Evolutionary conservation across 257 asterid species (phyloP).

Genomic region (Eucommia ulmoides): DNA sequence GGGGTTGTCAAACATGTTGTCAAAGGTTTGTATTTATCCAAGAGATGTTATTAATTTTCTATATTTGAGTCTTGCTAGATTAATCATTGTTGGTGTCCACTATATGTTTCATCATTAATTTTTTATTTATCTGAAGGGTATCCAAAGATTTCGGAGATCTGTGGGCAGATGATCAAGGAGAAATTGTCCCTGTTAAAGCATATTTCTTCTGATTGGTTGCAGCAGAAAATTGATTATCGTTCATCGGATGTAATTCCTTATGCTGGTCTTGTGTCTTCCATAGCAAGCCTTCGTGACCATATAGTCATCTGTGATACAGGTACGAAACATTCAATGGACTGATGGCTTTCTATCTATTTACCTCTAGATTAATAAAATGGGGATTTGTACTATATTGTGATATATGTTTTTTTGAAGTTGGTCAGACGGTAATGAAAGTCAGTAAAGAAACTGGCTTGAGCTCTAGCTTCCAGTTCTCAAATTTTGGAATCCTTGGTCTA

Average conservation of each 20-base stretch:
- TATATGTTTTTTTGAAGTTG: slow-evolving; percentile 44
- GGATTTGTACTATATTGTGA: slow-evolving; percentile 12
- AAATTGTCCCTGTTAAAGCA: slow-evolving; percentile 43
- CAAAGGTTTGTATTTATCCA: slow-evolving; percentile 38
- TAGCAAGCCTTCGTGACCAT: slow-evolving; percentile 39
- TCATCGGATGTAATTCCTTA: slow-evolving; percentile 45
- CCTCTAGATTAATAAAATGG: slow-evolving; percentile 1
- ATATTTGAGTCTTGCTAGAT: background rate
- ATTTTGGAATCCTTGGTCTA: slow-evolving; percentile 72
- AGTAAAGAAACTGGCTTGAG: slow-evolving; percentile 35
- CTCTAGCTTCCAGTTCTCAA: slow-evolving; percentile 47
- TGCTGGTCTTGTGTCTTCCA: slow-evolving; percentile 67
- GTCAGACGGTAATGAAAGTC: slow-evolving; percentile 56
- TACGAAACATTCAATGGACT: slow-evolving; percentile 14
- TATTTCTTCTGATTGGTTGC: slow-evolving; percentile 52
- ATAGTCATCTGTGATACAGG: slow-evolving; percentile 67
- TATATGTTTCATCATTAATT: background rate
- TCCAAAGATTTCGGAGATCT: slow-evolving; percentile 70
- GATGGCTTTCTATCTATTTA: slow-evolving; percentile 3
- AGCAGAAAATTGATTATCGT: slow-evolving; percentile 23
- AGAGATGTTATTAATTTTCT: background rate
- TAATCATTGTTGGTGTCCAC: too few relatives aligned
- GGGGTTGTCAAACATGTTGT: slow-evolving; percentile 53
- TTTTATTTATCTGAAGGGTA: slow-evolving; percentile 34
- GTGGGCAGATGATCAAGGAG: slow-evolving; percentile 62